These are phyloP conservation scores for Clarireedia paspali DNA, from an alignment of 2,329 filamentous ascomycete species.

Conservation along the genomic window DNA sequence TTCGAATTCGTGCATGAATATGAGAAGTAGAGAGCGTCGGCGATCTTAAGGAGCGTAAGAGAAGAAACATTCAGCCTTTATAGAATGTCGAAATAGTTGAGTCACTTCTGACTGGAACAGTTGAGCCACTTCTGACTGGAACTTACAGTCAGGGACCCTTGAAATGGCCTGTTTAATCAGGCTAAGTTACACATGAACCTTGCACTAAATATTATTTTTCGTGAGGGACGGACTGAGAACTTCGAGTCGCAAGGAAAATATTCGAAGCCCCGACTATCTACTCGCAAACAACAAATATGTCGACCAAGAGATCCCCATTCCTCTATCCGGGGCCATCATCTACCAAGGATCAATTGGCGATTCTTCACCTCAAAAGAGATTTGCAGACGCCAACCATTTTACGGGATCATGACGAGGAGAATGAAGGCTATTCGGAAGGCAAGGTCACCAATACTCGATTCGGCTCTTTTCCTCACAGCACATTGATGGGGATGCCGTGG, in stretches of 20 bases:
- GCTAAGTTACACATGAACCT: not conserved
- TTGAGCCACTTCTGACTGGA: not conserved
- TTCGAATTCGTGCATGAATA: constrained; percentile 12
- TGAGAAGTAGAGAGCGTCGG: not conserved
- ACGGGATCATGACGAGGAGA: constrained; percentile 49
- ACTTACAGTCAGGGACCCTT: not conserved
- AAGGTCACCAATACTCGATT: constrained; percentile 87
- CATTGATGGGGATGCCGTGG: constrained; percentile 73
- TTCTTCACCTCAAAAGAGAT: constrained; percentile 85
- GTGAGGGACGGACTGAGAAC: not conserved
- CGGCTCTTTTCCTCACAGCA: constrained; percentile 79
- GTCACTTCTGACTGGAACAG: constrained; percentile 2
- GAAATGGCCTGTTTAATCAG: not conserved
- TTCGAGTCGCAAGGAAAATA: not conserved
- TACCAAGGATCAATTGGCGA: constrained; percentile 60
- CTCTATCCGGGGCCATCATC: constrained; percentile 61
- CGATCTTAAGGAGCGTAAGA: constrained; percentile 3
- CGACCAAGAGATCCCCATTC: constrained; percentile 59
- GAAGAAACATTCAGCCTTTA: constrained; percentile 14
- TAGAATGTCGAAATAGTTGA: constrained; percentile 8
- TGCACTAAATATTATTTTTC: constrained; percentile 5
- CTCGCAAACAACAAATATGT: constrained; percentile 16
- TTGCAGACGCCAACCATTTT: constrained; percentile 71
- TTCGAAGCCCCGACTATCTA: not conserved
- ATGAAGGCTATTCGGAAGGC: constrained; percentile 68